Evolutionary conservation across 2,329 filamentous ascomycete genomes (phyloP).

Genomic region (Aspergillus oerlinghausenensis): DNA sequence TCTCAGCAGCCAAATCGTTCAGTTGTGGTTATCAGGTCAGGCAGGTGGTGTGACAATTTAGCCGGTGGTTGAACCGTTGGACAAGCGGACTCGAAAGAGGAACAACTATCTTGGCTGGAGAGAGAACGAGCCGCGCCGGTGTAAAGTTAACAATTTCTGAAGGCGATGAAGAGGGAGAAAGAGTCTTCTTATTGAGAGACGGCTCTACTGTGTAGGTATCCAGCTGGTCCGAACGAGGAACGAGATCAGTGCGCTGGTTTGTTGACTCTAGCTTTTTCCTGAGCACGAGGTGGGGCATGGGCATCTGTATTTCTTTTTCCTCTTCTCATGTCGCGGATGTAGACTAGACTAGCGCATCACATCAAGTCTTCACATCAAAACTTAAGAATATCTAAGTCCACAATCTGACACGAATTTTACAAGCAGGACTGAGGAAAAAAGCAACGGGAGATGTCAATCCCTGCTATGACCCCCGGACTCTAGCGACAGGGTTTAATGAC

Average conservation of each 20-base stretch:
- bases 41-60: not conserved
- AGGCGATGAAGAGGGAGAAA: not conserved
- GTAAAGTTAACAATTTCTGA: not conserved
- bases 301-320: not conserved
- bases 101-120: not conserved
- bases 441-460: constrained; percentile 6
- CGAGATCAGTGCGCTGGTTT: not conserved
- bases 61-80: not conserved
- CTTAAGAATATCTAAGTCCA: not conserved
- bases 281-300: not conserved
- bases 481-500: not conserved
- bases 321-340: not conserved
- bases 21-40: not conserved
- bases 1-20: not conserved
- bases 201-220: not conserved
- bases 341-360: not conserved
- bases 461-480: not conserved
- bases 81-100: not conserved
- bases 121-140: not conserved
- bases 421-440: constrained; percentile 2
- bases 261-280: not conserved
- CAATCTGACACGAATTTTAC: not conserved
- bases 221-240: not conserved
- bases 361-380: not conserved
- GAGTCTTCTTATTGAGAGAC: not conserved